These are phyloP conservation scores for Maudiozyma saulgeensis DNA, from an alignment of 805 yeast species.

Conservation along the genomic window DNA sequence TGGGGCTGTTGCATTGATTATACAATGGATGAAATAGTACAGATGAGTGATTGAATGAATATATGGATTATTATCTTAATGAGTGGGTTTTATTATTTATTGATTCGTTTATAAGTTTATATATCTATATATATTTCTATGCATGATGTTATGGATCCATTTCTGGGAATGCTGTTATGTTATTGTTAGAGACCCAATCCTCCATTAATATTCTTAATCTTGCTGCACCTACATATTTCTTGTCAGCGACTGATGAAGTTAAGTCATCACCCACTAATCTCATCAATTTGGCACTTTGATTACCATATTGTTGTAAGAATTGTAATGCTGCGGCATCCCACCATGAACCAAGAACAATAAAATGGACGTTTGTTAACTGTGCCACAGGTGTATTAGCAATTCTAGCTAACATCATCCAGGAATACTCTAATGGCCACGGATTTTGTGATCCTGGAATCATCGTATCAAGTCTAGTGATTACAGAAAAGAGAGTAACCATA, in stretches of 20 bases:
- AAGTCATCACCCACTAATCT: constrained; percentile 38
- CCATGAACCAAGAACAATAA: constrained; percentile 67
- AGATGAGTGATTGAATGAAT: too few species aligned
- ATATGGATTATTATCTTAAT: too few species aligned
- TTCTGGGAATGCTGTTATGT: constrained; percentile 32
- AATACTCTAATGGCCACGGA: constrained; percentile 27
- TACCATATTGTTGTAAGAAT: constrained; percentile 49
- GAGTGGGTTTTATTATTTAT: too few species aligned
- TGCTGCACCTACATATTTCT: constrained; percentile 65
- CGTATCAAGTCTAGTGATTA: constrained; percentile 45
- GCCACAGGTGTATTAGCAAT: constrained; percentile 46
- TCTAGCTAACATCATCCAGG: constrained; percentile 72
- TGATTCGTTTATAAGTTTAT: too few species aligned
- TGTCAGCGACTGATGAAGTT: constrained; percentile 42
- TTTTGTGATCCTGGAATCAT: constrained; percentile 2
- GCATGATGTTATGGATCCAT: constrained; percentile 21
- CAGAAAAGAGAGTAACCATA: constrained; percentile 70
- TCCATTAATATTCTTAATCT: constrained; percentile 70
- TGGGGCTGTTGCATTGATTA: too few species aligned
- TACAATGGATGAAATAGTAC: too few species aligned
- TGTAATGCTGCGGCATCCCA: constrained; percentile 75
- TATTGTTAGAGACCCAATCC: constrained; percentile 51
- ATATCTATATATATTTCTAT: not conserved
- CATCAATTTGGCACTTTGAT: constrained; percentile 60
- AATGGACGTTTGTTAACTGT: constrained; percentile 59